These are phyloP conservation scores for Aspergillus fijiensis DNA, from an alignment of 2,329 filamentous ascomycete species.

Conservation along the genomic window DNA sequence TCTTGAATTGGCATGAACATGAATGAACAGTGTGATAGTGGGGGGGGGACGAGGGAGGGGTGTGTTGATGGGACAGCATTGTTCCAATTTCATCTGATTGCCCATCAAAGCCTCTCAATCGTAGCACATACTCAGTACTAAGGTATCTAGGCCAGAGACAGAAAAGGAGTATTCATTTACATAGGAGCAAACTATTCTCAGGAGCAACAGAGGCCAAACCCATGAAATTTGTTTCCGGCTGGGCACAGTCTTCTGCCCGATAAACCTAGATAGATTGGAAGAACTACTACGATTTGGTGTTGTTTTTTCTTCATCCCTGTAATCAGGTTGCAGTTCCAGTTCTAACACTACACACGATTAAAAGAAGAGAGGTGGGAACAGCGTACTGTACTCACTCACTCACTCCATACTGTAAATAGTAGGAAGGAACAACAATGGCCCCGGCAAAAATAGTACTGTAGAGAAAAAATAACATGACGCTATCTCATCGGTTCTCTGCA, in stretches of 20 bases:
- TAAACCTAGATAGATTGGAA: neutral
- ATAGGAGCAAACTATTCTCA: neutral
- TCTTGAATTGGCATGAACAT: too few relatives aligned
- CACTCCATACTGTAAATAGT: too few relatives aligned
- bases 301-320: neutral
- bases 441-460: neutral
- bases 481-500: neutral
- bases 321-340: too few relatives aligned
- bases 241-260: neutral
- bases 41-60: neutral
- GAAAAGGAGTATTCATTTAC: neutral
- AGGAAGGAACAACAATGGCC: neutral
- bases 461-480: conserved; percentile 4
- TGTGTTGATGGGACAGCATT: neutral
- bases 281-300: neutral
- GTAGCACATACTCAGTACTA: too few relatives aligned
- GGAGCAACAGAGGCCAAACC: neutral
- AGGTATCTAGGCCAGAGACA: neutral
- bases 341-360: too few relatives aligned
- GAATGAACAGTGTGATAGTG: neutral
- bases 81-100: neutral
- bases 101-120: neutral
- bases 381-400: too few relatives aligned
- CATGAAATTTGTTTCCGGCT: neutral
- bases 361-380: too few relatives aligned